phyloP scores from a whole-genome alignment of 306 rosid species.

The Citrullus amarus region DNA sequence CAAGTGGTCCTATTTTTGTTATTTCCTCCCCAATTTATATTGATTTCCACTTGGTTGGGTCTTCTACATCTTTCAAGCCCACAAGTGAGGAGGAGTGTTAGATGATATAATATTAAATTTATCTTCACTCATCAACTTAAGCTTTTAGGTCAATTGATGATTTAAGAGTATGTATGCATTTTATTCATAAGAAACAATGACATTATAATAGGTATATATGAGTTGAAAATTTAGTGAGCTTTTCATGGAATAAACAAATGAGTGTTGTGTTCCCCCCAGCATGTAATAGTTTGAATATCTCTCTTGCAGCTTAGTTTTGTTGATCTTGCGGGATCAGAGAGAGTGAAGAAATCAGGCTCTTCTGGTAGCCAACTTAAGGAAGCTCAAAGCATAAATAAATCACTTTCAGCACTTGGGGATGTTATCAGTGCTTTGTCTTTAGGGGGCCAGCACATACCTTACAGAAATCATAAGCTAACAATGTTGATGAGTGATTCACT shows the following conservation, averaged over 20 bases:
- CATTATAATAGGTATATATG: neutral
- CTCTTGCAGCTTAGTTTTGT: constrained; percentile 74
- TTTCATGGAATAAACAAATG: neutral
- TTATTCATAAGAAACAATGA: neutral
- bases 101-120: too few relatives aligned
- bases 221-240: neutral
- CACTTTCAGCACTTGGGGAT: constrained; percentile 93
- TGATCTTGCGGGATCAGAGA: constrained; percentile 96
- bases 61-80: too few relatives aligned
- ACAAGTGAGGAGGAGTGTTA: too few relatives aligned
- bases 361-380: constrained; percentile 79
- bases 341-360: constrained; percentile 90
- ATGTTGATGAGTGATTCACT: constrained; percentile 98
- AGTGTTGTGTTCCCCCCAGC: neutral
- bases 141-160: too few relatives aligned
- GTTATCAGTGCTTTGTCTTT: constrained; percentile 80
- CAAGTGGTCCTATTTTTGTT: too few relatives aligned
- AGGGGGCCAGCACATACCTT: constrained; percentile 84
- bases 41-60: too few relatives aligned
- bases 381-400: constrained; percentile 96
- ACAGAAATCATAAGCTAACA: constrained; percentile 85
- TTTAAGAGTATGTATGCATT: neutral
- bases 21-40: too few relatives aligned
- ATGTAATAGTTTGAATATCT: neutral
- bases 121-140: too few relatives aligned